Evolutionary conservation across 441 rosid species (phyloP).

Genomic region (Raphanus hybrid): DNA sequence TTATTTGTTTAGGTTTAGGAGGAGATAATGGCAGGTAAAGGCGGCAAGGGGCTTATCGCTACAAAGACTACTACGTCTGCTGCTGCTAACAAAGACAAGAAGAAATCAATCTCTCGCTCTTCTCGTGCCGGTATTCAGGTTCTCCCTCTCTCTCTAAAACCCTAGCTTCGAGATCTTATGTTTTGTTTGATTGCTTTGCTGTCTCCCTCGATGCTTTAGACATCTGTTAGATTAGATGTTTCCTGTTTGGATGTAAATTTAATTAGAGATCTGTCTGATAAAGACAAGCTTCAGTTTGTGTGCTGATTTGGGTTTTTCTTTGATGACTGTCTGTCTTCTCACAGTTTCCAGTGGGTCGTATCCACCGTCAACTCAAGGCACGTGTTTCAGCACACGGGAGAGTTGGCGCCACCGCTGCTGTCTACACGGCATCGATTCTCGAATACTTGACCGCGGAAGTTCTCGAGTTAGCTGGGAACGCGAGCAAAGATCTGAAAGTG

Average conservation of each 20-base stretch:
- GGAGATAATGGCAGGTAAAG: too few species aligned
- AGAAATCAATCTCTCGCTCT: too few species aligned
- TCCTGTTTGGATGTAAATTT: not conserved
- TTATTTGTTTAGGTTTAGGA: too few species aligned
- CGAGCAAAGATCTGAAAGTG: slow-evolving; percentile 24
- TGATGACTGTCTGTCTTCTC: not conserved
- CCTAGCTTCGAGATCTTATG: not conserved
- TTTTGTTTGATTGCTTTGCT: not conserved
- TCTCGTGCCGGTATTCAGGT: too few species aligned
- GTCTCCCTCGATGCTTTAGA: not conserved
- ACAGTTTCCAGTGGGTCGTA: slow-evolving; percentile 92
- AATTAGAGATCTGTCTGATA: not conserved
- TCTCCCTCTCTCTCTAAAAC: too few species aligned
- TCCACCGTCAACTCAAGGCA: slow-evolving; percentile 82
- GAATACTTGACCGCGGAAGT: slow-evolving; percentile 94
- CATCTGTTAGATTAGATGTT: not conserved
- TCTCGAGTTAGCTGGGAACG: slow-evolving; percentile 91
- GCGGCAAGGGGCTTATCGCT: too few species aligned
- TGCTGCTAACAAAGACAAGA: too few species aligned
- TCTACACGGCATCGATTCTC: slow-evolving; percentile 81
- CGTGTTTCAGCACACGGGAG: slow-evolving; percentile 74
- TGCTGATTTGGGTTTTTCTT: not conserved
- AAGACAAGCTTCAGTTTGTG: not conserved
- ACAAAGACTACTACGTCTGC: too few species aligned
- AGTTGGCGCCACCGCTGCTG: slow-evolving; percentile 96